These are phyloP conservation scores for Grigorovia jiainica DNA, from an alignment of 805 yeast species.

Conservation along the genomic window DNA sequence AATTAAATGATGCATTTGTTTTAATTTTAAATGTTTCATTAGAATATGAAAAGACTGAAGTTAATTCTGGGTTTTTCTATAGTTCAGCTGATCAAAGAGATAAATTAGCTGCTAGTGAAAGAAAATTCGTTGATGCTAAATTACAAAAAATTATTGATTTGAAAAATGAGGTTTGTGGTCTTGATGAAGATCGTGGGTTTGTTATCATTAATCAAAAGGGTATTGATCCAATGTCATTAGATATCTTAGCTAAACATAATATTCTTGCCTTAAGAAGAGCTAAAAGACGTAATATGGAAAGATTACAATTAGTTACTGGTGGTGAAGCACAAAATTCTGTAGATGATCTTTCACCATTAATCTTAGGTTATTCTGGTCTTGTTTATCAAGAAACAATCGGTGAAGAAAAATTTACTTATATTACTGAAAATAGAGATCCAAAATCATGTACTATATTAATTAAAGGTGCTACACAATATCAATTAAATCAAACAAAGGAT, in stretches of 20 bases:
- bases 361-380: constrained; percentile 81
- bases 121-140: constrained; percentile 90
- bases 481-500: constrained; percentile 86
- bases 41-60: constrained; percentile 97
- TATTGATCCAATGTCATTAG: constrained; percentile 95
- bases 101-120: constrained; percentile 83
- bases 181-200: constrained; percentile 64
- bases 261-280: constrained; percentile 95
- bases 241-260: constrained; percentile 83
- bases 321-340: constrained; percentile 98
- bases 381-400: constrained; percentile 91
- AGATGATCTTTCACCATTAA: constrained; percentile 73
- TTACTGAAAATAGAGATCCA: constrained; percentile 83
- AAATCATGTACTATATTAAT: constrained; percentile 85
- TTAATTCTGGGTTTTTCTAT: constrained; percentile 90
- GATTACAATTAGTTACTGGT: constrained; percentile 90
- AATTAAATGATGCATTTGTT: constrained; percentile 72
- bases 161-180: constrained; percentile 83
- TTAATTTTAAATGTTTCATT: constrained; percentile 86
- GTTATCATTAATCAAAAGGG: constrained; percentile 97
- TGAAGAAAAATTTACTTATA: constrained; percentile 94
- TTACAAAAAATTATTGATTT: constrained; percentile 83
- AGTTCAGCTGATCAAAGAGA: constrained; percentile 95
- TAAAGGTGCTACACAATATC: constrained; percentile 86
- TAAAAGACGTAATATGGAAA: constrained; percentile 97